Conservation (phyloP, 495 filamentous ascomycete genomes). For the Talaromyces wortmannii region DNA sequence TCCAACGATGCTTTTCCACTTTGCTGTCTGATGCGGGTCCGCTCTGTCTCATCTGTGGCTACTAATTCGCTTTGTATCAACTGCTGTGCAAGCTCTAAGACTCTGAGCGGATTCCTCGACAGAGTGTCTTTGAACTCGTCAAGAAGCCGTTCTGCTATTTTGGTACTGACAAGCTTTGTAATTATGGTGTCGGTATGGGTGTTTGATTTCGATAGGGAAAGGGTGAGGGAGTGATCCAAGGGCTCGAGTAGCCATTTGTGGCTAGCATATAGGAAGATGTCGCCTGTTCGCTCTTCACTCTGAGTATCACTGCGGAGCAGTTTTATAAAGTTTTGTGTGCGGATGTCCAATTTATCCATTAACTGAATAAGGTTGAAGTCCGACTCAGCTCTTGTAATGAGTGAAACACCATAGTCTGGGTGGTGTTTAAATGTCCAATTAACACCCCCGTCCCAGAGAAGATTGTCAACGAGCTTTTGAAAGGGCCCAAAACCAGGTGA, state of each 20-base stretch:
- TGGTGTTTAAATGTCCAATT: slow-evolving; percentile 38
- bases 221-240: slow-evolving; percentile 16
- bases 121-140: slow-evolving; percentile 60
- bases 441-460: slow-evolving; percentile 46
- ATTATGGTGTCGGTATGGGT: slow-evolving; percentile 28
- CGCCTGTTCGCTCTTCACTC: slow-evolving; percentile 50
- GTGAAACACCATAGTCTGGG: slow-evolving; percentile 23
- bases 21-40: background rate
- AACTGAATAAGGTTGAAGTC: slow-evolving; percentile 29
- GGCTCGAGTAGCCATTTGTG: slow-evolving; percentile 49
- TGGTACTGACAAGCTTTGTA: slow-evolving; percentile 49
- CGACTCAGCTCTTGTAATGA: slow-evolving; percentile 17
- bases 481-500: slow-evolving; percentile 35
- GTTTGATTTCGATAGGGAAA: slow-evolving; percentile 16
- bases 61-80: slow-evolving; percentile 40
- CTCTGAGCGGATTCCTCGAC: slow-evolving; percentile 52
- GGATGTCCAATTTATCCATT: slow-evolving; percentile 28
- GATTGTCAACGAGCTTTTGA: slow-evolving; percentile 36
- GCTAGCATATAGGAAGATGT: slow-evolving; percentile 58
- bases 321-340: slow-evolving; percentile 44
- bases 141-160: slow-evolving; percentile 61
- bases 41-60: slow-evolving; percentile 2
- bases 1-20: slow-evolving; percentile 25
- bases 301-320: slow-evolving; percentile 45
- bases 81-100: slow-evolving; percentile 56